Evolutionary conservation across 805 yeast species (phyloP), one percentile per base, ranked within the genome.

Genomic region (Sugiyamaella mastotermitis): DNA sequence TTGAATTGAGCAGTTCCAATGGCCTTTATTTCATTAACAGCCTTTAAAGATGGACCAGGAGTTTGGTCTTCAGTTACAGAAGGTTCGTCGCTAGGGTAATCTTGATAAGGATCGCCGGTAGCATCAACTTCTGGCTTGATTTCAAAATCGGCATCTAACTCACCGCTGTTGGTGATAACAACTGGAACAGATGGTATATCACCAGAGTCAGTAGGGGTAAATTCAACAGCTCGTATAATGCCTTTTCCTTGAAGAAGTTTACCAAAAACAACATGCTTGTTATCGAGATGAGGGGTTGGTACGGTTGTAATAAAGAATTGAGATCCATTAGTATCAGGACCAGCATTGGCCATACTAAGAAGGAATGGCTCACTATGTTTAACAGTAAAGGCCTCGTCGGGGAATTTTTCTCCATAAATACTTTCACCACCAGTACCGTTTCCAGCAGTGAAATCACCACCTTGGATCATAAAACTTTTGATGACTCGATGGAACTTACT

Each of bases 181-280:
- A 88, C 84, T 28, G 79, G 83, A 26, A 67, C 64, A 5, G 62
- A 52, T 19, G 99, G 98, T 52, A 69, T 75, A 58, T 90, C 97
- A 28, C 65, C 68, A 3, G 66, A 65, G 28, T 69, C 80, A 19
- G 86, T 84, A 43, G 74, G 74, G 26, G 70, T 65, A 53, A 76
- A 71, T 61, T 92, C 99, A 44, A 92, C 70, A 40, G 72, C 68
- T 48, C 95, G 78, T 6, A 84, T 87, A 21, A 85, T 61, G 5
- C 86, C 76, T 58, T 84, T 88, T 28, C 97, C 97, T 33, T 48
- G 77, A 35, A 90, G 62, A 26, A 92, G 87, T 59, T 83, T 77
- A 46, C 98, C 98, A 58, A 92, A 92, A 2, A 92, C 97, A 37
- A 88, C 97, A 60, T 92, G 98, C 61, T 90, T 90, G 18, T 90